Conservation (phyloP, 768 basidiomycete genomes). For the Suillus ampliporus region DNA sequence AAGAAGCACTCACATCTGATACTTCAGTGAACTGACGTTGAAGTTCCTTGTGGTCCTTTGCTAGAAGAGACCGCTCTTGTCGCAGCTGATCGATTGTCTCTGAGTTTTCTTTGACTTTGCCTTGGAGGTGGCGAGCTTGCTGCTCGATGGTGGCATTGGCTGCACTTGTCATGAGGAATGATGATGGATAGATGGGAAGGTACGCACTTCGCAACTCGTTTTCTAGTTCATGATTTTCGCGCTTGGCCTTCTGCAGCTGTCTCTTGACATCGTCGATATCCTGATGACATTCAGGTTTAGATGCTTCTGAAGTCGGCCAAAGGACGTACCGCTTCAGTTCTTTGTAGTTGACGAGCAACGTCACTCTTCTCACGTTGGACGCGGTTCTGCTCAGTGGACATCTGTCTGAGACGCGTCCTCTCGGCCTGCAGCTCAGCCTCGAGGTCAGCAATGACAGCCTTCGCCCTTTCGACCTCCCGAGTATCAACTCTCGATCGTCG, state of each 20-base stretch:
- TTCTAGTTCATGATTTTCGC: conserved; percentile 76
- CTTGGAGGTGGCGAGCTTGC: conserved; percentile 71
- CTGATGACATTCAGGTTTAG: conserved; percentile 42
- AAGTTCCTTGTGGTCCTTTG: conserved; percentile 72
- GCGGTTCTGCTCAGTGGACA: conserved; percentile 67
- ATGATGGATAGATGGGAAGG: not conserved
- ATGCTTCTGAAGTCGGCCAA: not conserved
- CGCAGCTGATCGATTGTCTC: conserved; percentile 77
- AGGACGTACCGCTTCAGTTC: conserved; percentile 70
- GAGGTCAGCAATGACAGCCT: conserved; percentile 65
- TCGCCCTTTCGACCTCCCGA: conserved; percentile 77
- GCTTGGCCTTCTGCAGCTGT: conserved; percentile 71
- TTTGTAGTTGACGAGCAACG: conserved; percentile 64
- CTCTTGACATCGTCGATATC: conserved; percentile 80
- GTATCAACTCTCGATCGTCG: conserved; percentile 55
- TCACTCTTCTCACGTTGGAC: conserved; percentile 70
- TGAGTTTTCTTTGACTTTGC: conserved; percentile 69
- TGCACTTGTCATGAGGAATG: conserved; percentile 34
- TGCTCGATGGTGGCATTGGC: conserved; percentile 74
- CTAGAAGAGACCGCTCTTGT: conserved; percentile 74
- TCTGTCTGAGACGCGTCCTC: conserved; percentile 63
- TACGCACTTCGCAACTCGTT: conserved; percentile 70
- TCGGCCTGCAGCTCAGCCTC: conserved; percentile 76
- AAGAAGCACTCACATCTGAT: conserved; percentile 59
- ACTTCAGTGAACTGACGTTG: conserved; percentile 70